Base-by-base conservation (phyloP, 2,329 filamentous ascomycete species). In the Cytospora leucostoma region DNA sequence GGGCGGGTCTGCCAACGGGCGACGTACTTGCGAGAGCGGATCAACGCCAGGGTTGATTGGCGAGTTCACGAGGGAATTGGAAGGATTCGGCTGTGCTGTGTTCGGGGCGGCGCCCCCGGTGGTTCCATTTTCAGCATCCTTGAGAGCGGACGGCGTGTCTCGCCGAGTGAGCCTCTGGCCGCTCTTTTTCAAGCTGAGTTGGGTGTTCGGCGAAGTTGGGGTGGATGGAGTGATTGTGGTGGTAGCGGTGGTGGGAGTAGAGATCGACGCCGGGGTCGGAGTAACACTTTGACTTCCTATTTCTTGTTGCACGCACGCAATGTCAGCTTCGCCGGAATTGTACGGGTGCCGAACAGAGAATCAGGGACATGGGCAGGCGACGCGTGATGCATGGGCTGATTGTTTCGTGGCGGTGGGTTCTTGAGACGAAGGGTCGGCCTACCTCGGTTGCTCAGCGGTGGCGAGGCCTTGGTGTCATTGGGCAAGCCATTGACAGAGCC, bases 1-100 rank as follows among this genome's bases (percentile, higher is more conserved):
- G n/a, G 40, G 37, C 10, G 13, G 10, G 19, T 44, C 13, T 11
- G 10, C n/a, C 19, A 10, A 59, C 27, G 40, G 51, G 5, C 27
- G 62, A 64, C 58, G 38, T 62, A 66, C 65, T 53, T 66, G 65
- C 35, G 65, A 66, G 12, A 66, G 59, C 59, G 65, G 65, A 53
- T 66, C 65, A 27, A 66, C 56, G 37, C 62, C 62, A 7, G 52
- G 55, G 55, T 59, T 62, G 27, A 34, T 32, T 7, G 62, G 62
- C 27, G 56, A 37, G 17, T 38, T 47, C 6, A n/a, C 56, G 21
- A 52, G 37, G 15, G 62, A 51, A 17, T 51, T 49, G 5, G 62
- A 15, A 27, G 44, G 15, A 19, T 44, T 32, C 49, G 61, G 51
- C 35, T 57, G 52, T 8, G 47, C 44, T 58, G 57, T 53, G 47